phyloP scores from a whole-genome alignment of 1,284 basidiomycete genomes.

The Amylostereum areolatum region DNA sequence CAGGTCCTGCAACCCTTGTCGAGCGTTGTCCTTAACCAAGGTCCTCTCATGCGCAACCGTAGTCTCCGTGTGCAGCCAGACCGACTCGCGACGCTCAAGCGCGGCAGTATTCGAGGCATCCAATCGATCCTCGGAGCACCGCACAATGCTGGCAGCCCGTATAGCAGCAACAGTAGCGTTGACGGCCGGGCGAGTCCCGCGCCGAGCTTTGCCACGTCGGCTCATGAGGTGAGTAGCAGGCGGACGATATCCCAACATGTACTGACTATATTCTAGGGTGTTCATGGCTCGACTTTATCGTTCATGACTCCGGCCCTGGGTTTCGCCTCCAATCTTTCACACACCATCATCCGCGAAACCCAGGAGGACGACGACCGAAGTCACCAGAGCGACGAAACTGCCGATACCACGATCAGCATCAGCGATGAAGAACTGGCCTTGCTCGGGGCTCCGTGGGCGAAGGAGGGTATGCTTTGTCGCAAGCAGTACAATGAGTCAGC shows the following conservation, averaged over 20 bases:
- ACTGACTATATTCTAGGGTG: constrained; percentile 20
- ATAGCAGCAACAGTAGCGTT: constrained; percentile 74
- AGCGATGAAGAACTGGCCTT: constrained; percentile 93
- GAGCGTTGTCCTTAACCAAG: constrained; percentile 48
- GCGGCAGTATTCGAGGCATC: constrained; percentile 84
- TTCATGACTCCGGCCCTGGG: constrained; percentile 82
- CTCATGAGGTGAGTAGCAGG: constrained; percentile 58
- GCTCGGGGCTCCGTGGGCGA: constrained; percentile 96
- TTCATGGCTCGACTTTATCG: constrained; percentile 28
- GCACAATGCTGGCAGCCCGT: constrained; percentile 51
- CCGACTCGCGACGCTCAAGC: constrained; percentile 73
- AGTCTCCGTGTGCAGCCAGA: constrained; percentile 64
- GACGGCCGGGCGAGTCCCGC: constrained; percentile 87
- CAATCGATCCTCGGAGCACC: constrained; percentile 69
- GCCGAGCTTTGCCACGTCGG: constrained; percentile 81
- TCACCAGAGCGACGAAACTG: constrained; percentile 52
- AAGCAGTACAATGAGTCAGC: constrained; percentile 91
- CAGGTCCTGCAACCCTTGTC: constrained; percentile 85
- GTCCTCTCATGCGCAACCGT: constrained; percentile 53
- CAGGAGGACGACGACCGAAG: constrained; percentile 88
- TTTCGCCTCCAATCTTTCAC: constrained; percentile 92
- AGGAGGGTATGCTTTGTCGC: constrained; percentile 91
- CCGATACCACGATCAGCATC: constrained; percentile 70
- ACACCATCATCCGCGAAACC: constrained; percentile 92
- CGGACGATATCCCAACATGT: not conserved